Evolutionary conservation across 78 protist species (phyloP).

Genomic region (Chrysochromulina parva): DNA sequence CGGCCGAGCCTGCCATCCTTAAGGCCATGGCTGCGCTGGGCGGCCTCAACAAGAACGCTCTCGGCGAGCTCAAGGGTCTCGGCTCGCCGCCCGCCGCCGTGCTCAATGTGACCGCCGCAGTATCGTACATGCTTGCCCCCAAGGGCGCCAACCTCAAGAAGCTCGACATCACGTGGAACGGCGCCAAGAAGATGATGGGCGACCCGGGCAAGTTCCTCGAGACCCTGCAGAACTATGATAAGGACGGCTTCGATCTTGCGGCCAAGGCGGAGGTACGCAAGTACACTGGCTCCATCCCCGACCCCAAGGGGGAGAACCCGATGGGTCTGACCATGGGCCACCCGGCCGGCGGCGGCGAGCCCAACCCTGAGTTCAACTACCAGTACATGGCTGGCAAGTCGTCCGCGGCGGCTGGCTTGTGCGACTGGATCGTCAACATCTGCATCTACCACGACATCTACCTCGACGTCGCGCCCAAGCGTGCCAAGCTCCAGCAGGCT

Average conservation of each 20-base stretch:
- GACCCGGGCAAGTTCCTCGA: slow-evolving; percentile 55
- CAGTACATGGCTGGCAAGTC: slow-evolving; percentile 45
- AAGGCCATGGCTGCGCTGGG: slow-evolving; percentile 79
- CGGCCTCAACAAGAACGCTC: slow-evolving; percentile 62
- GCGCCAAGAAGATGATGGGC: slow-evolving; percentile 61
- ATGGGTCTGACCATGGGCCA: too few species aligned
- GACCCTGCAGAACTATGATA: slow-evolving; percentile 32
- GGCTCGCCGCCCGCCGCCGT: slow-evolving; percentile 62
- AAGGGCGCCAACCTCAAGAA: neutral
- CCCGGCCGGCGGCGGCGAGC: neutral
- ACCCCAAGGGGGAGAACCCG: too few species aligned
- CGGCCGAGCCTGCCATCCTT: slow-evolving; percentile 75
- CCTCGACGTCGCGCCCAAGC: slow-evolving; percentile 72
- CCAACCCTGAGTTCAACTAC: slow-evolving; percentile 46
- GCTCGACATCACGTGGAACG: slow-evolving; percentile 56
- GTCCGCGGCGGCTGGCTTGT: slow-evolving; percentile 73
- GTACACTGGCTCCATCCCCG: slow-evolving; percentile 23
- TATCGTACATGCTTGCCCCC: slow-evolving; percentile 47
- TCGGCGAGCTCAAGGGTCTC: slow-evolving; percentile 72
- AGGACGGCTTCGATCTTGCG: neutral
- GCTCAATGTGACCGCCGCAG: slow-evolving; percentile 44
- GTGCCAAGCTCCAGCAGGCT: slow-evolving; percentile 49
- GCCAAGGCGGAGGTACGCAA: slow-evolving; percentile 40
- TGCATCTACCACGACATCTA: slow-evolving; percentile 71
- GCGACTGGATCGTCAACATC: slow-evolving; percentile 68